Base-by-base conservation (phyloP, 2,329 filamentous ascomycete genomes). In the Aspergillus versicolor region DNA sequence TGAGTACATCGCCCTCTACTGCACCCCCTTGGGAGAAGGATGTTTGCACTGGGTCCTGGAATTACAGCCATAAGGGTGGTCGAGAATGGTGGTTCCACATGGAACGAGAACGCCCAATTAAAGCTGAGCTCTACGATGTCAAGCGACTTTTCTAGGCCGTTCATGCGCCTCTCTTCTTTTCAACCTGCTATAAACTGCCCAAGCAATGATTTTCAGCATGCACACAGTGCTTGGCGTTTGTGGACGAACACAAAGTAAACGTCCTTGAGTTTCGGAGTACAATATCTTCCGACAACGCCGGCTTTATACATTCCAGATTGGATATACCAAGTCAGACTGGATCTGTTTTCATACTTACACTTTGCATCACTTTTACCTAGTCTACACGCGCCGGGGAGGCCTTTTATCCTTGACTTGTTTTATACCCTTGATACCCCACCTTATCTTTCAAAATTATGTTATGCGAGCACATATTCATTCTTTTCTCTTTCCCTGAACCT, bases 1-100 rank as follows among this genome's bases (percentile, higher is more conserved):
- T 69, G 58, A 72, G 65, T 58, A 67, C 65, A 38, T 51, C 62
- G 21, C 67, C 67, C 6, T 61, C 62, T 6, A 59, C 62, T 3
- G 63, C 65, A 24, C 64, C 75, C 6, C 73, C 72, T 11, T 77
- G 74, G 74, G 70, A 73, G 17, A 72, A 71, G 55, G 75, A 77
- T 52, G 71, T 68, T n/a, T 78, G 75, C 58, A 77, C 74, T 41
- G 75, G 75, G 8, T 72, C 73, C 5, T 78, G 75, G 75, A 78
- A 78, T 57, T 70, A 70, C 43, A 63, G 65, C 17, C 73, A 77
- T 59, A 73, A 70, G 54, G 64, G 51, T 41, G 75, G 75, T 22
- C 71, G 74, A 38, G 75, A 77, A 22, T 78, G 75, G 75, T 77
- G 75, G 75, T 75, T 71, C 56, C 75, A 78, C 57, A 71, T 76